Conservation (phyloP, 306 rosid genomes). For the Urtica urens region DNA sequence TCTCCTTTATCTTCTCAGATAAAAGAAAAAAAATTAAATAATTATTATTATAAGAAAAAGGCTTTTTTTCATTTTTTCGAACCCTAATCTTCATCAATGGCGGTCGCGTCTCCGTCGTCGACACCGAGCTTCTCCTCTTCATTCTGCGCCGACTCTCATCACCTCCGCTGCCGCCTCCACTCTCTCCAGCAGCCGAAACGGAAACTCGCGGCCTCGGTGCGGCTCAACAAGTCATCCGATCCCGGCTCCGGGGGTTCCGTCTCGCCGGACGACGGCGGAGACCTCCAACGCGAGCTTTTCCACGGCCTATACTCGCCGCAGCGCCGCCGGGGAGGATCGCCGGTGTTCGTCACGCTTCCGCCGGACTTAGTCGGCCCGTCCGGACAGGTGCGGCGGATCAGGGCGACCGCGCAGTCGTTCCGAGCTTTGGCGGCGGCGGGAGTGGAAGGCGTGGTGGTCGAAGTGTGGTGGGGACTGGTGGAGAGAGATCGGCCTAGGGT, state of each 20-base stretch:
- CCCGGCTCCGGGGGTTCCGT: slow-evolving; percentile 50
- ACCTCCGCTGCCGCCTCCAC: slow-evolving; percentile 28
- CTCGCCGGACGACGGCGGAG: slow-evolving; percentile 58
- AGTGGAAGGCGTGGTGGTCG: slow-evolving; percentile 79
- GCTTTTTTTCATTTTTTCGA: background rate
- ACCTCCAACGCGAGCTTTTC: slow-evolving; percentile 48
- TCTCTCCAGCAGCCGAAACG: slow-evolving; percentile 24
- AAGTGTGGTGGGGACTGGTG: slow-evolving; percentile 90
- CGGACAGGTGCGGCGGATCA: slow-evolving; percentile 33
- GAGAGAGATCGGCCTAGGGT: slow-evolving; percentile 61
- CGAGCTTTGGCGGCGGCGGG: slow-evolving; percentile 56
- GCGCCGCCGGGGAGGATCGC: slow-evolving; percentile 40
- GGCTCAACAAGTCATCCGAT: slow-evolving; percentile 49
- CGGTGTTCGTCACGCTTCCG: slow-evolving; percentile 65
- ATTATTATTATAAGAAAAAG: too few species aligned
- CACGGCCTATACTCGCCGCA: slow-evolving; percentile 45
- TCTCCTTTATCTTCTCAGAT: too few species aligned
- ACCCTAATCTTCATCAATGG: slow-evolving; percentile 40
- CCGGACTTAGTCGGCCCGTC: slow-evolving; percentile 26
- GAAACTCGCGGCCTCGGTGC: slow-evolving; percentile 24
- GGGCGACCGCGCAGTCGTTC: slow-evolving; percentile 38
- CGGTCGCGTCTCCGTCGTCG: slow-evolving; percentile 52
- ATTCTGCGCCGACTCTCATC: slow-evolving; percentile 24
- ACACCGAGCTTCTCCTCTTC: slow-evolving; percentile 43
- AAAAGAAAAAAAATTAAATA: too few species aligned